A percentile compares a stretch with the other conserved stretches of the same genome.
phyloP scores from a whole-genome alignment of 176 grass and related monocot species.

The Themeda triandra region DNA sequence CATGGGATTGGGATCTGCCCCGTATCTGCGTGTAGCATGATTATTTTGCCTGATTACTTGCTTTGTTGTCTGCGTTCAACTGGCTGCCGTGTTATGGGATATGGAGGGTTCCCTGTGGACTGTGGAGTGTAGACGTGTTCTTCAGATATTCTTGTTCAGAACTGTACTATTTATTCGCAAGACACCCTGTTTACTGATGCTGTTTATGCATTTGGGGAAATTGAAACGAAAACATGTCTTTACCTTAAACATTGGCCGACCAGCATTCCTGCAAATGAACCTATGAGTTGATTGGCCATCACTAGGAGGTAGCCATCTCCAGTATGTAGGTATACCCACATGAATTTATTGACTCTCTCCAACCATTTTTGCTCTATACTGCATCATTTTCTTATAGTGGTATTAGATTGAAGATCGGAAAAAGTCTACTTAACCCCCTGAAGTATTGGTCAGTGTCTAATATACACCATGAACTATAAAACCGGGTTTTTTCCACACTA shows the following conservation, averaged over 20 bases:
- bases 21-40: neutral
- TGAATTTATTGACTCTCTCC: neutral
- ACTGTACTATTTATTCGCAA: neutral
- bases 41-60: neutral
- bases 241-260: neutral
- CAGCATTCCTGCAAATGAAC: neutral
- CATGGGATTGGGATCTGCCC: neutral
- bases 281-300: neutral
- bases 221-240: neutral
- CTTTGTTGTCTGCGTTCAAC: neutral
- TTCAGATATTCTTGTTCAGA: neutral
- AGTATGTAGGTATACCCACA: neutral
- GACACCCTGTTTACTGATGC: neutral
- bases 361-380: neutral
- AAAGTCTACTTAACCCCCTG: too few species aligned
- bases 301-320: neutral
- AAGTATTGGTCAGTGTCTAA: too few species aligned
- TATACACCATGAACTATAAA: too few species aligned
- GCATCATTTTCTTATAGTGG: neutral
- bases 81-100: neutral
- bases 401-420: too few species aligned
- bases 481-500: too few species aligned
- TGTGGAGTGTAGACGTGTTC: neutral
- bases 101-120: neutral
- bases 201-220: neutral